Conservation (phyloP, 805 yeast genomes). For the Candida xyloterini region DNA sequence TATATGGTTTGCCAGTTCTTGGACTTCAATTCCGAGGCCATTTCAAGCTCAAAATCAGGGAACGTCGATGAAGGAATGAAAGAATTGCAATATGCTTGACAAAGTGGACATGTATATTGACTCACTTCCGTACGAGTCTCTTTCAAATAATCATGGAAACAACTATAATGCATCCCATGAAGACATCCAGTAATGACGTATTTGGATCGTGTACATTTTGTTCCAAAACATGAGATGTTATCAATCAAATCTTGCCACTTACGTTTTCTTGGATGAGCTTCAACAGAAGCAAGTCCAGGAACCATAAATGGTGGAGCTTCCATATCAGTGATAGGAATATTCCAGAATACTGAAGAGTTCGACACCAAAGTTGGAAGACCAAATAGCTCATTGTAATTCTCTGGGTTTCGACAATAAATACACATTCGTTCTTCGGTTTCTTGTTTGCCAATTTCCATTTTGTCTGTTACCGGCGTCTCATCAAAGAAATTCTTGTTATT, state of each 20-base stretch:
- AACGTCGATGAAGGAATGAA: conserved; percentile 43
- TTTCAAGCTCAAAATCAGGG: conserved; percentile 25
- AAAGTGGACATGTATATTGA: conserved; percentile 47
- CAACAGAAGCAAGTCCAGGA: conserved; percentile 14
- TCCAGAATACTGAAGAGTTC: conserved; percentile 49
- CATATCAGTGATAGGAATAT: conserved; percentile 36
- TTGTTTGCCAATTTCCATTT: conserved; percentile 22
- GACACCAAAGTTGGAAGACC: conserved; percentile 56
- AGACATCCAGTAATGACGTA: conserved; percentile 45
- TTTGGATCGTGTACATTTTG: conserved; percentile 29
- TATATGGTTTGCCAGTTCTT: conserved; percentile 24
- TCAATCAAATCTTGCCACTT: conserved; percentile 25
- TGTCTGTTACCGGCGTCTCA: conserved; percentile 6
- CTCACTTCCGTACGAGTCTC: conserved; percentile 16
- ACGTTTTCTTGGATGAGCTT: conserved; percentile 9
- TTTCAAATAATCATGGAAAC: conserved; percentile 36
- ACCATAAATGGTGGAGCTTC: conserved; percentile 28
- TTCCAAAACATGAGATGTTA: conserved; percentile 28
- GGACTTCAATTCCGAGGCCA: conserved; percentile 16
- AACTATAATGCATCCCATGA: conserved; percentile 50
- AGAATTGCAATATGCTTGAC: conserved; percentile 42
- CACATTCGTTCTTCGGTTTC: conserved; percentile 37
- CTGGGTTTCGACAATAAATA: conserved; percentile 58
- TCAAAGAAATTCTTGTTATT: conserved; percentile 34
- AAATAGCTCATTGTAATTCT: conserved; percentile 43